These are phyloP conservation scores for Orbilia ellipsospora DNA, from an alignment of 2,329 filamentous ascomycete species.

Conservation along the genomic window DNA sequence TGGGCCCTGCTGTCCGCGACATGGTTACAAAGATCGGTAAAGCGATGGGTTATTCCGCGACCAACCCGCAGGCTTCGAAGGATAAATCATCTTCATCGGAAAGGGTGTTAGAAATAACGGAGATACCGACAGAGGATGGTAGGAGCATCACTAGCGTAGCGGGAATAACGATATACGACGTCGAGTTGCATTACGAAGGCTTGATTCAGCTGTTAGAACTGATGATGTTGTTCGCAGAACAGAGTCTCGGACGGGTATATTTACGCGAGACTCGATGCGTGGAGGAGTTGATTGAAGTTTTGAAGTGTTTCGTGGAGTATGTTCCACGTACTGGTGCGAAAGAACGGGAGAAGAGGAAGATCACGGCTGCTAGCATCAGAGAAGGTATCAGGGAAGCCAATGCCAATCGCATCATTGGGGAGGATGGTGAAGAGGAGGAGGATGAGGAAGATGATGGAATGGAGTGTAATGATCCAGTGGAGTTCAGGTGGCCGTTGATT, in stretches of 20 bases:
- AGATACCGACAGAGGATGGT: conserved; percentile 51
- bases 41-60: conserved; percentile 42
- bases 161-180: conserved; percentile 54
- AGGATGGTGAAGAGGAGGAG: conserved; percentile 44
- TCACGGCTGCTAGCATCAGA: background rate
- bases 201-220: conserved; percentile 48
- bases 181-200: conserved; percentile 51
- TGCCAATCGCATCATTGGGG: background rate
- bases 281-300: conserved; percentile 41
- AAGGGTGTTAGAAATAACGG: conserved; percentile 33
- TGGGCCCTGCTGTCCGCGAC: conserved; percentile 47
- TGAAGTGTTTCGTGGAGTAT: conserved; percentile 44
- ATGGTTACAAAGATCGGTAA: conserved; percentile 53
- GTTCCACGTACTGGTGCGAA: conserved; percentile 40
- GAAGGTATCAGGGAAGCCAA: conserved; percentile 28
- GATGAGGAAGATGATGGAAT: conserved; percentile 57
- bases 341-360: conserved; percentile 32
- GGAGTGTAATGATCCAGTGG: conserved; percentile 58
- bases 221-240: conserved; percentile 53
- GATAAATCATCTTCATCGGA: background rate
- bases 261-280: conserved; percentile 40
- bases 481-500: conserved; percentile 60
- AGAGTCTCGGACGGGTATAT: conserved; percentile 45
- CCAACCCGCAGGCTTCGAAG: background rate
- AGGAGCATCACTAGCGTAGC: conserved; percentile 46